These are phyloP conservation scores for Fallopia convolvulus DNA, from an alignment of 148 eudicot species.

Conservation along the genomic window DNA sequence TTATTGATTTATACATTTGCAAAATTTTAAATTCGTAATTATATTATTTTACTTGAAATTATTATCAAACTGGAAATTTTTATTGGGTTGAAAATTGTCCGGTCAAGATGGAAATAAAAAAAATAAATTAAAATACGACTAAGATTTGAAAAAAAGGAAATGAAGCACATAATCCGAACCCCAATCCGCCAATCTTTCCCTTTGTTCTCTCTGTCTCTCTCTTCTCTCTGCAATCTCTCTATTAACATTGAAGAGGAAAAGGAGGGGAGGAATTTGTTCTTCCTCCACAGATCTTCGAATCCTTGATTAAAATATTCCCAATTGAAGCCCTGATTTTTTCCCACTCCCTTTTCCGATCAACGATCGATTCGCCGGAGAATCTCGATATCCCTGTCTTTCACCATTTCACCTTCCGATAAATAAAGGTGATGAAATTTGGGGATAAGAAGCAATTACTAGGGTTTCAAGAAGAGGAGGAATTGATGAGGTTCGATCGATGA, in stretches of 20 bases:
- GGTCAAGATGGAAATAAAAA: background rate
- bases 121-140: background rate
- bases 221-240: conserved; percentile 1
- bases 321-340: background rate
- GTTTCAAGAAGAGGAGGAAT: background rate
- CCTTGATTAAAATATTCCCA: background rate
- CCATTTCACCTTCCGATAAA: background rate
- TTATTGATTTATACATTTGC: too few species aligned
- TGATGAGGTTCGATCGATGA: conserved; percentile 21
- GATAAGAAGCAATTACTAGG: conserved; percentile 17
- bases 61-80: background rate
- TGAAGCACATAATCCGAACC: background rate
- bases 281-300: conserved; percentile 4
- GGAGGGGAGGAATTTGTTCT: conserved; percentile 1
- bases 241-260: background rate
- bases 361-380: background rate
- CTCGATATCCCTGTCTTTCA: background rate
- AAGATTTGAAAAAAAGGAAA: background rate
- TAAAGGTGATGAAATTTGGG: background rate
- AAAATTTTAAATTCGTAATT: too few species aligned
- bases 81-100: background rate
- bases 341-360: background rate
- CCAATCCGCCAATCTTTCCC: background rate
- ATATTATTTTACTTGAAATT: too few species aligned
- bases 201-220: background rate